phyloP scores from a whole-genome alignment of 345 rosid species.

The Psidium friedrichsthalianum region DNA sequence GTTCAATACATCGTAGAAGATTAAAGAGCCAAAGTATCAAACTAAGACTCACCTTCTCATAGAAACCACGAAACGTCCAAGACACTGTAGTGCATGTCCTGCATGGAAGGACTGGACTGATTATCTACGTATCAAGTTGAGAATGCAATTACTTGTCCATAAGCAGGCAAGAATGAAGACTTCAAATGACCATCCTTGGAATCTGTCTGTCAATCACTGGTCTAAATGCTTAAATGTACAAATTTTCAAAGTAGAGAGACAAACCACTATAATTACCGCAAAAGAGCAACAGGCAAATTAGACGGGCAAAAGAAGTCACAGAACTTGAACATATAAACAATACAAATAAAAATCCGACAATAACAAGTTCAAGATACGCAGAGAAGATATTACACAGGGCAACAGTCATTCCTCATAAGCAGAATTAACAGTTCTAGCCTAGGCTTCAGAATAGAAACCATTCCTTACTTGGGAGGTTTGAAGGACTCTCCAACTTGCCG shows the following conservation, averaged over 20 bases:
- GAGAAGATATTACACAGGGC: neutral
- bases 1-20: neutral
- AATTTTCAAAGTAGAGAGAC: neutral
- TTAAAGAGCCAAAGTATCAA: neutral
- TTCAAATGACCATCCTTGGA: neutral
- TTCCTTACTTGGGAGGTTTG: constrained; percentile 68
- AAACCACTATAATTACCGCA: neutral
- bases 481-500: constrained; percentile 81
- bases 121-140: neutral
- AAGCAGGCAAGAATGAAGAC: neutral
- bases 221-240: neutral
- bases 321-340: neutral
- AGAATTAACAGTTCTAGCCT: neutral
- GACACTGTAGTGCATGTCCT: constrained; percentile 76
- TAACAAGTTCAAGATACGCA: neutral
- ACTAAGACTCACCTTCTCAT: constrained; percentile 52
- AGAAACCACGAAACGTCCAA: constrained; percentile 70
- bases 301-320: neutral
- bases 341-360: neutral
- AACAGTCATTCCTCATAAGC: neutral
- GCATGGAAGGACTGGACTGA: constrained; percentile 7
- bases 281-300: neutral
- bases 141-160: neutral
- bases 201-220: neutral
- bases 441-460: neutral